These are phyloP conservation scores for Bidens hawaiensis DNA, from an alignment of 140 eudicot species.

Conservation along the genomic window DNA sequence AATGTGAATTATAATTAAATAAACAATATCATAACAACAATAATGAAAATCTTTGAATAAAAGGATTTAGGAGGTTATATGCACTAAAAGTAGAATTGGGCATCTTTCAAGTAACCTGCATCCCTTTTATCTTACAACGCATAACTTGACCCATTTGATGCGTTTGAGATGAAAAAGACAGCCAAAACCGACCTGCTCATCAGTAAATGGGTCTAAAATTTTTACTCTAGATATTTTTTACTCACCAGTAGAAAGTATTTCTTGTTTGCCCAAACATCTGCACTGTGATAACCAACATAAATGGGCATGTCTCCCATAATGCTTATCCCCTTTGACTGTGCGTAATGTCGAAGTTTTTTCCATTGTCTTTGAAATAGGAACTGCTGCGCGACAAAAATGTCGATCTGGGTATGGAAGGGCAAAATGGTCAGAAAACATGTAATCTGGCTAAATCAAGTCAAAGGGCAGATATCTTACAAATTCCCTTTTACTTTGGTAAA, in stretches of 20 bases:
- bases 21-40: neutral
- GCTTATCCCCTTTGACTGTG: conserved; percentile 66
- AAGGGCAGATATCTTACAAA: conserved; percentile 56
- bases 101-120: neutral
- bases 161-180: neutral
- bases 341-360: conserved; percentile 74
- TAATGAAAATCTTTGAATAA: neutral
- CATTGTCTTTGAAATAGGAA: conserved; percentile 94
- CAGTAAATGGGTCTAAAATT: neutral
- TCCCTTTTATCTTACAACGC: neutral
- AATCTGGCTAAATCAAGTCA: neutral
- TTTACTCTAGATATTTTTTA: neutral
- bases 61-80: neutral
- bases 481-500: conserved; percentile 61
- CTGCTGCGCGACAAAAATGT: conserved; percentile 78
- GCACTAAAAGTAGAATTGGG: neutral
- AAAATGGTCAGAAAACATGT: conserved; percentile 20
- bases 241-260: conserved; percentile 84
- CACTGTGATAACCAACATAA: conserved; percentile 97
- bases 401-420: conserved; percentile 55
- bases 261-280: conserved; percentile 99
- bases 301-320: conserved; percentile 99
- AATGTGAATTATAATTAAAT: neutral
- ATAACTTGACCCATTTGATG: neutral
- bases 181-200: neutral